These are phyloP conservation scores for Epichloe sibirici DNA, from an alignment of 2,329 filamentous ascomycete species.

Conservation along the genomic window DNA sequence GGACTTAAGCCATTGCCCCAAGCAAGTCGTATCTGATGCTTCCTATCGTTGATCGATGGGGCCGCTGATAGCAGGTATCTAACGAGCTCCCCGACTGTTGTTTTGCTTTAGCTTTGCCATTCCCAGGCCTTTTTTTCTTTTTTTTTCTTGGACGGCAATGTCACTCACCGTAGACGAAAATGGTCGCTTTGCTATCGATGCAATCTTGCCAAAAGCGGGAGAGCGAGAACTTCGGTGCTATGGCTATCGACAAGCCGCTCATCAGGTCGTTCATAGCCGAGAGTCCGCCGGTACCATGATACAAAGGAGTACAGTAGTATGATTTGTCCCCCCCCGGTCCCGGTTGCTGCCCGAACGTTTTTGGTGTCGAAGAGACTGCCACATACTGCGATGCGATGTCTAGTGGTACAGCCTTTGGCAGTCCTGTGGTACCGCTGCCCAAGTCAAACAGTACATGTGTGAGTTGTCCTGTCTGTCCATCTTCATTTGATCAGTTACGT, in stretches of 20 bases:
- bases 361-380: not conserved
- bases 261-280: conserved; percentile 2
- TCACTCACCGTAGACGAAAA: conserved; percentile 5
- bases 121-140: not conserved
- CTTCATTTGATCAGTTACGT: not conserved
- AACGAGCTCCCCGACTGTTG: conserved; percentile 5
- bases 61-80: conserved; percentile 5
- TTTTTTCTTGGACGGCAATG: not conserved
- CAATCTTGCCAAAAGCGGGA: conserved; percentile 7
- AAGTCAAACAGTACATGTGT: not conserved
- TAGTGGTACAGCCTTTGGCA: conserved; percentile 3
- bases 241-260: conserved; percentile 4
- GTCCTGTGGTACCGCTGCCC: conserved; percentile 5
- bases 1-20: conserved; percentile 7
- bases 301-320: conserved; percentile 4
- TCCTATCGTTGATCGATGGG: conserved; percentile 1
- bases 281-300: conserved; percentile 6
- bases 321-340: conserved; percentile 3
- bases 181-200: conserved; percentile 5
- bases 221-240: conserved; percentile 6
- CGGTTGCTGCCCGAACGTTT: not conserved
- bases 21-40: conserved; percentile 3
- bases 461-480: not conserved
- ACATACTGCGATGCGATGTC: not conserved
- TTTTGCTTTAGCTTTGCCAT: not conserved